Base-by-base conservation (phyloP, 192 early-diverging fungal genomes). In the Entomortierella beljakovae region DNA sequence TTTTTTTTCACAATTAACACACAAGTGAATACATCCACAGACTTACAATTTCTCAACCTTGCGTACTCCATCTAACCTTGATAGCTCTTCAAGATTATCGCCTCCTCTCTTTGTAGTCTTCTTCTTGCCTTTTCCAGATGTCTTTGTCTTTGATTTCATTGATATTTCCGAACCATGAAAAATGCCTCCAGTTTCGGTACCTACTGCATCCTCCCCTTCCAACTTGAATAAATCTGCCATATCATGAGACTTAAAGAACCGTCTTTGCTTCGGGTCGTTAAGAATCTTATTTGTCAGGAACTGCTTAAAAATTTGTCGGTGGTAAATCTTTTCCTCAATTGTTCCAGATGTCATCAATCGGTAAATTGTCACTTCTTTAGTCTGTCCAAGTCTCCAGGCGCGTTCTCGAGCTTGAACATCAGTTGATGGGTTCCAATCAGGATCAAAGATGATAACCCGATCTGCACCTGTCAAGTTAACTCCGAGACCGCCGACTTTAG, bases 361-460 rank as follows among this genome's bases (percentile, higher is more conserved):
- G 68, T 98, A 99, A 22, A 99, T 92, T 13, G 94, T 91, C 5
- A 99, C 98, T 8, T 88, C 84, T 26, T 90, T 86, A 0, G 82
- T 95, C 71, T 99, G 98, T 0, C 98, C 98, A 18, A 98, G 70
- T 32, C 98, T 83, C 96, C 96, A 98, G 1, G 97, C 97, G 28
- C 98, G 88, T 84, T 99, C 97, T 52, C 96, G 83, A 1, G 98
- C 97, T 64, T 99, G 98, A 26, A 93, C 86, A 80, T 99, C 98
- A 35, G 94, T 97, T 20, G 94, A 96, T 2, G 97, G 97, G 68
- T 99, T 99, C 98, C 98, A 99, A 70, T 99, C 98, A 3, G 98
- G 98, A 85, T 98, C 97, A 80, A 88, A 99, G 26, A 99, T 90
- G 25, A 99, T 92, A 7, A 98, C 91, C 0, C 98, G 90, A 71